Conservation (phyloP, 1,284 basidiomycete species). For the Trametes polyzona region DNA sequence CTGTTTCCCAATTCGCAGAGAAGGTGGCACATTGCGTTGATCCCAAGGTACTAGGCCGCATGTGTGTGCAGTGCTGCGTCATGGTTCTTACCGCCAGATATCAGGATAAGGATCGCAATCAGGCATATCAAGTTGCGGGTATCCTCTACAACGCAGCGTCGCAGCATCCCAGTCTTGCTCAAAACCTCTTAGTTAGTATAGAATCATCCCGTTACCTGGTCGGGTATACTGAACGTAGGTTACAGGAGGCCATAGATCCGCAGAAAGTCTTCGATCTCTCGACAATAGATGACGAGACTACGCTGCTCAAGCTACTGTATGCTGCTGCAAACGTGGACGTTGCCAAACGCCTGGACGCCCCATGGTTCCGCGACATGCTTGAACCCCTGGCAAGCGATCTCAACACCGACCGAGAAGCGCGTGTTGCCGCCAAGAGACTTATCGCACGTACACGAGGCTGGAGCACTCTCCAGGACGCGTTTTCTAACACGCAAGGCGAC, state of each 20-base stretch:
- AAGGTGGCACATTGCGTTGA: slow-evolving; percentile 55
- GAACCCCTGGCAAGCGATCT: slow-evolving; percentile 44
- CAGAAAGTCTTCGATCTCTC: slow-evolving; percentile 54
- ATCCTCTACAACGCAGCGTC: slow-evolving; percentile 64
- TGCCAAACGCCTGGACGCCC: slow-evolving; percentile 47
- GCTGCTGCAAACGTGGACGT: slow-evolving; percentile 68
- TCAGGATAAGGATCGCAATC: slow-evolving; percentile 49
- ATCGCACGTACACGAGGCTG: slow-evolving; percentile 58
- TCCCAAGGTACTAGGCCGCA: slow-evolving; percentile 48
- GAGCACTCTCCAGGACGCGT: slow-evolving; percentile 59
- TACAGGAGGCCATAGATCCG: slow-evolving; percentile 59
- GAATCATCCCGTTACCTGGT: neutral
- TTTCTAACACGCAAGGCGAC: slow-evolving; percentile 56
- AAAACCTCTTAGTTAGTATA: slow-evolving; percentile 46
- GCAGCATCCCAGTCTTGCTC: slow-evolving; percentile 54
- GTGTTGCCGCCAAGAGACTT: slow-evolving; percentile 49
- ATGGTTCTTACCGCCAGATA: neutral
- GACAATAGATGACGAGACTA: slow-evolving; percentile 54
- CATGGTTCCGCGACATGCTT: slow-evolving; percentile 48
- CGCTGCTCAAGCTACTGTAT: slow-evolving; percentile 57
- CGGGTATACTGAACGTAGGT: neutral
- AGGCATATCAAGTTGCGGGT: slow-evolving; percentile 61
- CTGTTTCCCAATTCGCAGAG: slow-evolving; percentile 55
- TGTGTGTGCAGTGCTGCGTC: neutral
- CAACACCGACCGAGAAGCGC: slow-evolving; percentile 44